Conservation (phyloP, 768 basidiomycete species). For the Tulasnella sp. region DNA sequence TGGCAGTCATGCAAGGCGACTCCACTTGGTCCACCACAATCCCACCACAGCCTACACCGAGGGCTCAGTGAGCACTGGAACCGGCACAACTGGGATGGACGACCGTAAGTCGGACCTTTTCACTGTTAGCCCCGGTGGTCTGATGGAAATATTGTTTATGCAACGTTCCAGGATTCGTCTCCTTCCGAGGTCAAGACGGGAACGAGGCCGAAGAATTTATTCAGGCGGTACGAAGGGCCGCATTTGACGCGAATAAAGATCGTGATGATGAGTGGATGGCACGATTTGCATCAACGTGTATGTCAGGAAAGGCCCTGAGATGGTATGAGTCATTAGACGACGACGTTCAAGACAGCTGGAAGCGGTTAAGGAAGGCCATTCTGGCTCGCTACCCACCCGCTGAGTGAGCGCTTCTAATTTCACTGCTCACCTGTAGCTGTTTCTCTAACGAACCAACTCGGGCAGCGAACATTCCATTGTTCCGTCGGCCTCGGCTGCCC, state of each 20-base stretch:
- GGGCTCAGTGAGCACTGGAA: background rate
- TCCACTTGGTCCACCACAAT: background rate
- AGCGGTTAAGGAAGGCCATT: background rate
- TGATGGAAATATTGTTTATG: too few species aligned
- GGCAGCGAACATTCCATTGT: background rate
- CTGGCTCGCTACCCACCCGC: slow-evolving; percentile 4
- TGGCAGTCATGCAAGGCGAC: too few species aligned
- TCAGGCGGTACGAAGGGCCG: background rate
- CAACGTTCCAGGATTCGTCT: background rate
- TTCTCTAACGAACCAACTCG: background rate
- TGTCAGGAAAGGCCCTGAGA: slow-evolving; percentile 2
- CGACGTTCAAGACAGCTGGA: slow-evolving; percentile 1
- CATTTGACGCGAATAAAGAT: background rate
- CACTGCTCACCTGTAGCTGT: background rate
- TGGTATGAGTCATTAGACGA: slow-evolving; percentile 2
- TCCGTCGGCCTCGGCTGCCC: background rate
- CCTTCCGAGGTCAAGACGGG: slow-evolving; percentile 4
- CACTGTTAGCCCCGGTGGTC: too few species aligned
- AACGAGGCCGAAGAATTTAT: slow-evolving; percentile 3
- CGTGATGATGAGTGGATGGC: slow-evolving; percentile 1
- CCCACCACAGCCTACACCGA: background rate
- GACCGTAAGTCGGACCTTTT: background rate
- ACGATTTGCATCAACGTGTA: background rate
- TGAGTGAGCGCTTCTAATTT: background rate
- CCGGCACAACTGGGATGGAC: background rate